phyloP scores from a whole-genome alignment of 371 early-diverging fungal species.

The Apophysomyces variabilis region DNA sequence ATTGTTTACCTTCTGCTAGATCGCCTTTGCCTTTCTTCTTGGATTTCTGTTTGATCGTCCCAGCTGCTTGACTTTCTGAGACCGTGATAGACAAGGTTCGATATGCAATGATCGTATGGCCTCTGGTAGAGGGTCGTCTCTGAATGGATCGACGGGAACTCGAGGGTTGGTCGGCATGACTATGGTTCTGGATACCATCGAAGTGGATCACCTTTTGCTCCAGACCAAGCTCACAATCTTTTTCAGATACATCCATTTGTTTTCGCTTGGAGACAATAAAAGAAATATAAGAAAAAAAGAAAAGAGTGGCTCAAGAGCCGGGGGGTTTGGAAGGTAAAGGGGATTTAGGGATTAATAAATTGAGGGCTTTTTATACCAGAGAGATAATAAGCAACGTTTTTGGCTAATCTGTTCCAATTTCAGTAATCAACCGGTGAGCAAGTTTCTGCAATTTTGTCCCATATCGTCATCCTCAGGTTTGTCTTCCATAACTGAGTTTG shows the following conservation, averaged over 20 bases:
- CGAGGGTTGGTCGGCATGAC: neutral
- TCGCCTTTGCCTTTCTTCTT: conserved; percentile 21
- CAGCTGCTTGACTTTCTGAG: conserved; percentile 32
- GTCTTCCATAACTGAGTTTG: too few species aligned
- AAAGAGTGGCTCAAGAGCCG: neutral
- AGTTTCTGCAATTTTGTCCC: too few species aligned
- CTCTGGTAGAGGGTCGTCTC: conserved; percentile 11
- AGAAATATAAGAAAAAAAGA: neutral
- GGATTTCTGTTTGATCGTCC: neutral
- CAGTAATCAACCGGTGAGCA: too few species aligned
- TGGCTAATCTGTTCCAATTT: too few species aligned
- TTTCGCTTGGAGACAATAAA: neutral
- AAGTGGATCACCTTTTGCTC: conserved; percentile 5
- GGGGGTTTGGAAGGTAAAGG: neutral
- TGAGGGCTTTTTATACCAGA: neutral
- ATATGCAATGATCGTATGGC: conserved; percentile 40
- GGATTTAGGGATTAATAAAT: neutral
- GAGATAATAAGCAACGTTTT: neutral
- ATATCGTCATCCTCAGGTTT: too few species aligned
- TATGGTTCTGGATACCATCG: neutral
- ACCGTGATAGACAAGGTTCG: conserved; percentile 40
- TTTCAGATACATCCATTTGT: neutral
- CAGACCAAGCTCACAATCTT: neutral
- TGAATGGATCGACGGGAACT: neutral
- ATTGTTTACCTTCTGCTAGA: conserved; percentile 30